Evolutionary conservation across 768 basidiomycete species (phyloP).

Genomic region (Hericium coralloides): DNA sequence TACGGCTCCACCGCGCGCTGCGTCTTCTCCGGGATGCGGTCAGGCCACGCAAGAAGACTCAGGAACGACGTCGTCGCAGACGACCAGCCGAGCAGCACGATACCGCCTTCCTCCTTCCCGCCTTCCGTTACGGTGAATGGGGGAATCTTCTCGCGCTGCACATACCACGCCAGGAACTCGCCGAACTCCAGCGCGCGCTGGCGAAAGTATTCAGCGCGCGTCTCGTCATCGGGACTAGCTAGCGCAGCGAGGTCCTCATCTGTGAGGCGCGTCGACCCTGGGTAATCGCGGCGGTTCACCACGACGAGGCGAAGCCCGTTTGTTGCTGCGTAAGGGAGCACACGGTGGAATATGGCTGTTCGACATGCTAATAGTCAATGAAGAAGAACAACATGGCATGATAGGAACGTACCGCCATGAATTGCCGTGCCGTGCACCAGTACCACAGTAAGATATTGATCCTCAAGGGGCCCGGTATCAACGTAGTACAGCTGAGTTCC

Average conservation of each 20-base stretch:
- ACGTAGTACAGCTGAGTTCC: not conserved
- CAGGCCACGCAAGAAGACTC: conserved; percentile 7
- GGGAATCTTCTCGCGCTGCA: conserved; percentile 4
- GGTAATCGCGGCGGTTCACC: conserved; percentile 19
- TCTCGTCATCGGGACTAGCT: conserved; percentile 6
- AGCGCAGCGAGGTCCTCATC: conserved; percentile 12
- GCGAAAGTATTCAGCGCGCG: conserved; percentile 6
- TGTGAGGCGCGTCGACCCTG: conserved; percentile 14
- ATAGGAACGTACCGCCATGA: not conserved
- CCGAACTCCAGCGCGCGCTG: conserved; percentile 8
- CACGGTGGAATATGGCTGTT: conserved; percentile 14
- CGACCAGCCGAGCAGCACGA: conserved; percentile 13
- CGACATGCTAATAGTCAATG: not conserved
- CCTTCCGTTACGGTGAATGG: not conserved
- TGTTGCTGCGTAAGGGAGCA: conserved; percentile 13
- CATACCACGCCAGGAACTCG: conserved; percentile 11
- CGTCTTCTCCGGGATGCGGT: conserved; percentile 6
- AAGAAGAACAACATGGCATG: not conserved
- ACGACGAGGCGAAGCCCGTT: conserved; percentile 15
- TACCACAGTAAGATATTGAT: not conserved
- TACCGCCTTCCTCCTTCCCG: conserved; percentile 6
- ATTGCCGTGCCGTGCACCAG: not conserved
- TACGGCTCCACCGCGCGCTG: conserved; percentile 2
- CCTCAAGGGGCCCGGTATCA: not conserved
- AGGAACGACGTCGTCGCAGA: conserved; percentile 9